Evolutionary conservation across 1,284 basidiomycete genomes (phyloP).

Genomic region (Ustilago crameri): DNA sequence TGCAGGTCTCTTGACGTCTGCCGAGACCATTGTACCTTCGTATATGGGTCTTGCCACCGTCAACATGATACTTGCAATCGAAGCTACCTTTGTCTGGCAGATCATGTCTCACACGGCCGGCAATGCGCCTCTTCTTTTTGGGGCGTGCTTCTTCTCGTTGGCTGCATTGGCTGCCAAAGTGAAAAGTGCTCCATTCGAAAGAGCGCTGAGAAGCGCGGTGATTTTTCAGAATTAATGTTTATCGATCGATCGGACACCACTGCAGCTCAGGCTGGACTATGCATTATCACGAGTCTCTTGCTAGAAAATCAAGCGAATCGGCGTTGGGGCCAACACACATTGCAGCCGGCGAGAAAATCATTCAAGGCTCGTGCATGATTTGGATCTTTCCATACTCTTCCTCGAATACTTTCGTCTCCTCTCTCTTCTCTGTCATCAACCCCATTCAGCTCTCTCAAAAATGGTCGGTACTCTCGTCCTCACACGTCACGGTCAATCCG

Average conservation of each 20-base stretch:
- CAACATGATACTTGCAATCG: no score
- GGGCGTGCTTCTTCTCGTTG: no score
- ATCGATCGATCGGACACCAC: no score
- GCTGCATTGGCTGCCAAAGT: no score
- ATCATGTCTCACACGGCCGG: no score
- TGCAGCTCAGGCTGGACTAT: not conserved
- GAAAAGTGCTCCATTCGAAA: no score
- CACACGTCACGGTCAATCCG: constrained; percentile 68
- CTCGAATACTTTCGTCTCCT: not conserved
- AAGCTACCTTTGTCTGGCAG: not conserved
- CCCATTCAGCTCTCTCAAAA: constrained; percentile 7
- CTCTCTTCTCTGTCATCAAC: not conserved
- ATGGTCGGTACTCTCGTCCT: constrained; percentile 66
- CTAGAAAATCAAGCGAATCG: not conserved
- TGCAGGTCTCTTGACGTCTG: no score
- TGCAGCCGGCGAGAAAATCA: not conserved
- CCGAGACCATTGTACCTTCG: no score
- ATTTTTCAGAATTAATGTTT: no score
- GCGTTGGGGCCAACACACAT: constrained; percentile 1
- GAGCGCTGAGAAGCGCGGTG: no score
- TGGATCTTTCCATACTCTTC: not conserved
- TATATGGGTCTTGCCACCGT: no score
- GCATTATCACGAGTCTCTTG: not conserved
- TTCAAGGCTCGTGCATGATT: not conserved
- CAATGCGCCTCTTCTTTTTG: no score